phyloP scores from a whole-genome alignment of 2,329 filamentous ascomycete species.

The Thelonectria blattea region DNA sequence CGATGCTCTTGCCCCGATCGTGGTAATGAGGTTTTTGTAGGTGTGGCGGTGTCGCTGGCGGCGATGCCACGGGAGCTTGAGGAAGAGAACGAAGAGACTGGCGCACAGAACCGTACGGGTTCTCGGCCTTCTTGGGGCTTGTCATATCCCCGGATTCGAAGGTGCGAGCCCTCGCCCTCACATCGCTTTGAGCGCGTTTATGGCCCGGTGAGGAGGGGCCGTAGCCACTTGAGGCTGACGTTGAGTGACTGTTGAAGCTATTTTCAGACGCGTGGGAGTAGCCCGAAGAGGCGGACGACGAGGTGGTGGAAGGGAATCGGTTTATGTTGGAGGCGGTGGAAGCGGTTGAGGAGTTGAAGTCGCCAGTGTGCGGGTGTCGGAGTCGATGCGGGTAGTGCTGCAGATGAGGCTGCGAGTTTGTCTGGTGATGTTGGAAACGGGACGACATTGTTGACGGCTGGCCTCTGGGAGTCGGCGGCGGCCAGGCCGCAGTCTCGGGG shows the following conservation, averaged over 20 bases:
- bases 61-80: conserved; percentile 62
- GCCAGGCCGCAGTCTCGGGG: conserved; percentile 28
- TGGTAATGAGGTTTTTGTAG: conserved; percentile 47
- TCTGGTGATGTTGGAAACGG: conserved; percentile 43
- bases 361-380: conserved; percentile 60
- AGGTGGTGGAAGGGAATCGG: conserved; percentile 72
- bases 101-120: conserved; percentile 73
- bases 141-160: conserved; percentile 54
- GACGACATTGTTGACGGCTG: conserved; percentile 56
- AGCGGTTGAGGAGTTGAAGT: conserved; percentile 47
- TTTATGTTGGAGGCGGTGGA: conserved; percentile 46
- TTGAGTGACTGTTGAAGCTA: conserved; percentile 67
- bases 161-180: conserved; percentile 58
- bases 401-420: conserved; percentile 26
- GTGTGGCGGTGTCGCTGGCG: conserved; percentile 48
- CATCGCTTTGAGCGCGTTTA: conserved; percentile 79
- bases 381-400: conserved; percentile 43
- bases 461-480: conserved; percentile 31
- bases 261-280: conserved; percentile 67
- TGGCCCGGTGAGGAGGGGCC: conserved; percentile 57
- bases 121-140: conserved; percentile 54
- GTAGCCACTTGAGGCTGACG: conserved; percentile 70
- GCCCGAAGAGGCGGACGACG: conserved; percentile 73
- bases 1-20: conserved; percentile 69
- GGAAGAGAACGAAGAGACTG: conserved; percentile 79